Base-by-base conservation (phyloP, 2,329 filamentous ascomycete species). In the Xylariaceae sp. region DNA sequence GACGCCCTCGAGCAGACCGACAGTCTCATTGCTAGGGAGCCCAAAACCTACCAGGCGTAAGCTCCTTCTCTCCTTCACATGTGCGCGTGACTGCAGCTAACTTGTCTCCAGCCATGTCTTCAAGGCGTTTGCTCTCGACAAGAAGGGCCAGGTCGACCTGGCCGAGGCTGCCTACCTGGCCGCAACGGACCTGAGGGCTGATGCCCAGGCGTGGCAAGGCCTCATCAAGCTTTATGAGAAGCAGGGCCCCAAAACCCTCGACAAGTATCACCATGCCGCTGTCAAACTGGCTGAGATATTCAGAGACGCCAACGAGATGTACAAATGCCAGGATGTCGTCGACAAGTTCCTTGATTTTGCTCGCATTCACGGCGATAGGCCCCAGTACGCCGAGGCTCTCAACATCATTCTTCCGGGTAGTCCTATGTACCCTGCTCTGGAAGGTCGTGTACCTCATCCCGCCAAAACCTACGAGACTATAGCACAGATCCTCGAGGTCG, bases 131-230 rank as follows among this genome's bases (percentile, higher is more conserved):
- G 87, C 89, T 2, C 75, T 86, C 41, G 90, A 95, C 67, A 94
- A 90, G 66, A 80, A 86, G 54, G 81, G 82, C 52, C 80, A 83
- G 53, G 71, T 78, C 7, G 82, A 87, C 6, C 86, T 89, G 38
- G 85, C 94, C 0, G 90, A 94, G 59, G 80, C 77, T 32, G 82
- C 85, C 1, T 97, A 97, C 68, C 75, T 78, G 38, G 75, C 80
- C 31, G 94, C 92, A 1, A 81, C 87, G 6, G 75, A 76, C 17
- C 73, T 89, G 53, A 91, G 89, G 56, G 81, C 85, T 1, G 90
- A 96, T 58, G 74, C 82, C n/a, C 87, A 92, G 61, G 88, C 88
- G 57, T 97, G 89, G 90, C 88, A 96, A 66, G 94, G 94, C 1
- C 75, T 99, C 41, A 80, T 94, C 67, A 88, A 85, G 62, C 70